These are phyloP conservation scores for Linderniella brevidens DNA, from an alignment of 257 asterid genomes.

Conservation along the genomic window DNA sequence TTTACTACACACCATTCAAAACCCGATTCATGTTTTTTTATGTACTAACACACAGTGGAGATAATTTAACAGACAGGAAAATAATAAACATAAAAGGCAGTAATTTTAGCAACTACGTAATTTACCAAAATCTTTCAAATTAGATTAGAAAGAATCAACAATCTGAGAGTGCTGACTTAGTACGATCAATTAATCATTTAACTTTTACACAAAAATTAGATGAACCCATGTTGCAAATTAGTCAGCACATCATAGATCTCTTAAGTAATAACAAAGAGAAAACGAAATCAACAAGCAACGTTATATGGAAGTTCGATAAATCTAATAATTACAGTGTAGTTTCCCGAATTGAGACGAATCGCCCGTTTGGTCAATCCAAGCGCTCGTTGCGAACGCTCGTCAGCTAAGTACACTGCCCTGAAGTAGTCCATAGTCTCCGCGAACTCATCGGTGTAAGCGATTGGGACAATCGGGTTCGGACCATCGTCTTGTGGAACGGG, in stretches of 20 bases:
- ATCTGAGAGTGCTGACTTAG: too few species aligned
- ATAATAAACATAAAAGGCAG: too few species aligned
- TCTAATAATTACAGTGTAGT: slow-evolving; percentile 46
- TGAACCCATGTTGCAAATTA: too few species aligned
- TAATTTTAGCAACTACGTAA: too few species aligned
- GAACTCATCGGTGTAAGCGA: slow-evolving; percentile 64
- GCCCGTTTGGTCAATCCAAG: slow-evolving; percentile 69
- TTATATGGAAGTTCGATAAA: background rate
- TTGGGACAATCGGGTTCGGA: slow-evolving; percentile 77
- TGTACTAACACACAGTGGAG: too few species aligned
- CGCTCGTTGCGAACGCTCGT: slow-evolving; percentile 71
- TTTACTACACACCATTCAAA: too few species aligned
- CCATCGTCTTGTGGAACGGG: slow-evolving; percentile 89
- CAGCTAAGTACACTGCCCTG: slow-evolving; percentile 69
- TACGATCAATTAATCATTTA: too few species aligned
- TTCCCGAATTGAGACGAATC: slow-evolving; percentile 59
- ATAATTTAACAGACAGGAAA: too few species aligned
- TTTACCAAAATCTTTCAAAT: too few species aligned
- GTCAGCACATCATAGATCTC: background rate
- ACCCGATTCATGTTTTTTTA: too few species aligned
- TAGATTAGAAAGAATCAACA: too few species aligned
- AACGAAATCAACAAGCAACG: background rate
- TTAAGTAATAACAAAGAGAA: background rate
- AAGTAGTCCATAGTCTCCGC: slow-evolving; percentile 77
- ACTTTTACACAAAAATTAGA: too few species aligned